A percentile compares a stretch with the other conserved stretches of the same genome.
These are phyloP conservation scores for Zizania latifolia DNA, from an alignment of 176 grass and related monocot genomes.

Conservation along the genomic window DNA sequence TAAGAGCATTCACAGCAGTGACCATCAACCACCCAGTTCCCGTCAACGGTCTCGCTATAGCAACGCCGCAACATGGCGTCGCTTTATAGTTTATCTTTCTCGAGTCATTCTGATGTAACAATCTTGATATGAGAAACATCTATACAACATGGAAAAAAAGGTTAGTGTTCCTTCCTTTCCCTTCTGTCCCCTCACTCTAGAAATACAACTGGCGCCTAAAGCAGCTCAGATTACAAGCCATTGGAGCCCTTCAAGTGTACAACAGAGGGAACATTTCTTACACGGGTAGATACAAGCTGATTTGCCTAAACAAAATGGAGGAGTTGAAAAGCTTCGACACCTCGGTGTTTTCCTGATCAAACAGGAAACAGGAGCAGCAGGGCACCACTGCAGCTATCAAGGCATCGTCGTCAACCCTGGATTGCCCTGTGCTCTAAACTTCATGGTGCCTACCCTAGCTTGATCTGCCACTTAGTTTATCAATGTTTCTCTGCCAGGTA, in stretches of 20 bases:
- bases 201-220: conserved; percentile 40
- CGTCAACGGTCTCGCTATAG: too few species aligned
- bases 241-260: conserved; percentile 23
- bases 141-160: conserved; percentile 35
- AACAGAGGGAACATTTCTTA: conserved; percentile 10
- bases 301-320: conserved; percentile 7
- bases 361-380: neutral
- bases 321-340: neutral
- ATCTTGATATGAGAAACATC: conserved; percentile 36
- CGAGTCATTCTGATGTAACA: conserved; percentile 20
- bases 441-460: neutral
- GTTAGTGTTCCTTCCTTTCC: conserved; percentile 43
- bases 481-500: neutral
- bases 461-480: conserved; percentile 14
- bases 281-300: conserved; percentile 27
- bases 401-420: neutral
- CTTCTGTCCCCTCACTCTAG: conserved; percentile 51
- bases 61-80: too few species aligned
- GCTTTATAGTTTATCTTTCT: conserved; percentile 25
- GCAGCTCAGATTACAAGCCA: conserved; percentile 37
- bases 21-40: too few species aligned
- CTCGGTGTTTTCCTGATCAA: conserved; percentile 12
- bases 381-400: neutral
- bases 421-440: conserved; percentile 1
- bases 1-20: too few species aligned